phyloP scores from a whole-genome alignment of 805 yeast genomes.

The Cyberlindnera japonica region DNA sequence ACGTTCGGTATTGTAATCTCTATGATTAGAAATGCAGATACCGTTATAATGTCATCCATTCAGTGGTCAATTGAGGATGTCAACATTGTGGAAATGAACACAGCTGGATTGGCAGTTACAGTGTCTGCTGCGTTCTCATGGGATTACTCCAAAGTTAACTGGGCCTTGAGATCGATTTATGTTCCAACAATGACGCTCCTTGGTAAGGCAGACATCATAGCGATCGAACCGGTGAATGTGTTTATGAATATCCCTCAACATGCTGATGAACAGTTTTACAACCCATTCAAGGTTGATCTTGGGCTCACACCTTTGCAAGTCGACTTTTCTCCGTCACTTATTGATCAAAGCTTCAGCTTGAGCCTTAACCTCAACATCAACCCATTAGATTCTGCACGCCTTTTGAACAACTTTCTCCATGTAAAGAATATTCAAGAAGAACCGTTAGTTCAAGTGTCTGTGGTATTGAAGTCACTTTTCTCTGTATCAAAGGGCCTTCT shows the following conservation, averaged over 20 bases:
- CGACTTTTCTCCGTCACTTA: constrained; percentile 14
- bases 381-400: constrained; percentile 10
- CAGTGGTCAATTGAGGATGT: neutral
- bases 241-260: constrained; percentile 13
- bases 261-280: constrained; percentile 5
- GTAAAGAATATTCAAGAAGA: constrained; percentile 3
- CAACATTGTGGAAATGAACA: constrained; percentile 12
- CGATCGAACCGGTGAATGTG: constrained; percentile 9
- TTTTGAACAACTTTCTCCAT: constrained; percentile 8
- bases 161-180: constrained; percentile 10
- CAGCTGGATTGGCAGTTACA: constrained; percentile 15
- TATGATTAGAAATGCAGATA: constrained; percentile 4
- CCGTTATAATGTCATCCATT: constrained; percentile 4
- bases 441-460: constrained; percentile 3
- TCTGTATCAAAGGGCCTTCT: too few species aligned
- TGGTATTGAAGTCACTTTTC: too few species aligned
- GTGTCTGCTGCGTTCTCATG: constrained; percentile 13
- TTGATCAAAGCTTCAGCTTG: constrained; percentile 6
- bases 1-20: constrained; percentile 6
- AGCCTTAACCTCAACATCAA: constrained; percentile 7
- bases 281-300: constrained; percentile 6
- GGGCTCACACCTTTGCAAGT: constrained; percentile 7
- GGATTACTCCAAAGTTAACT: constrained; percentile 17
- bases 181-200: constrained; percentile 6
- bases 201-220: constrained; percentile 8